A percentile compares a stretch with the other conserved stretches of the same genome.
Conservation (phyloP, 257 asterid genomes). For the Ilex aquifolium region DNA sequence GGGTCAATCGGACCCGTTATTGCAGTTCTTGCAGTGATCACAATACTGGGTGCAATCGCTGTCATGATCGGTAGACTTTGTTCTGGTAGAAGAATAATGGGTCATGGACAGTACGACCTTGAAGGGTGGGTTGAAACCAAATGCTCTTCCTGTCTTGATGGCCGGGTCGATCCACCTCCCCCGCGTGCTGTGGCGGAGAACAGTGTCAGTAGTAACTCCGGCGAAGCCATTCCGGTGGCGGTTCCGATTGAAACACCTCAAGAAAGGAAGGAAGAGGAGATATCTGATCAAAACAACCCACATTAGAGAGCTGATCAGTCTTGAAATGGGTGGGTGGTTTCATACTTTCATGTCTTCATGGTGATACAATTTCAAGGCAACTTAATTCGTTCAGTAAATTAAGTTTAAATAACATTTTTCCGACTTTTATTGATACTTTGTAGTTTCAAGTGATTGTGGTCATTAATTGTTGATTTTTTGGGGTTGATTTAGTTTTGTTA, state of each 20-base stretch:
- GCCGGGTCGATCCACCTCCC: slow-evolving; percentile 49
- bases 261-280: slow-evolving; percentile 25
- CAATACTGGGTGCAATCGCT: slow-evolving; percentile 60
- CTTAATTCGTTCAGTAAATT: too few species aligned
- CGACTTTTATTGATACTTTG: too few species aligned
- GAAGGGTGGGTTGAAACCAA: slow-evolving; percentile 86
- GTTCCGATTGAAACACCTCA: slow-evolving; percentile 18
- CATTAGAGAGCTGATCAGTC: slow-evolving; percentile 25
- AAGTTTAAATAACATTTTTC: too few species aligned
- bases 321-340: not conserved
- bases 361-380: too few species aligned
- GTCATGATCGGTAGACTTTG: slow-evolving; percentile 82
- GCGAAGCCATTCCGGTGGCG: slow-evolving; percentile 17
- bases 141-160: slow-evolving; percentile 83
- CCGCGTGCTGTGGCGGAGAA: slow-evolving; percentile 32
- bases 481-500: too few species aligned
- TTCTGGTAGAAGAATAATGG: slow-evolving; percentile 69
- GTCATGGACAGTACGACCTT: slow-evolving; percentile 59
- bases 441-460: too few species aligned
- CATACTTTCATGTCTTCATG: too few species aligned
- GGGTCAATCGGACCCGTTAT: slow-evolving; percentile 83
- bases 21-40: slow-evolving; percentile 67
- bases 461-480: too few species aligned
- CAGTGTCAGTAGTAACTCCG: slow-evolving; percentile 19
- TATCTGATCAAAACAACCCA: slow-evolving; percentile 5